phyloP scores from a whole-genome alignment of 2,329 filamentous ascomycete genomes.

The Chaetomiaceae sp. region DNA sequence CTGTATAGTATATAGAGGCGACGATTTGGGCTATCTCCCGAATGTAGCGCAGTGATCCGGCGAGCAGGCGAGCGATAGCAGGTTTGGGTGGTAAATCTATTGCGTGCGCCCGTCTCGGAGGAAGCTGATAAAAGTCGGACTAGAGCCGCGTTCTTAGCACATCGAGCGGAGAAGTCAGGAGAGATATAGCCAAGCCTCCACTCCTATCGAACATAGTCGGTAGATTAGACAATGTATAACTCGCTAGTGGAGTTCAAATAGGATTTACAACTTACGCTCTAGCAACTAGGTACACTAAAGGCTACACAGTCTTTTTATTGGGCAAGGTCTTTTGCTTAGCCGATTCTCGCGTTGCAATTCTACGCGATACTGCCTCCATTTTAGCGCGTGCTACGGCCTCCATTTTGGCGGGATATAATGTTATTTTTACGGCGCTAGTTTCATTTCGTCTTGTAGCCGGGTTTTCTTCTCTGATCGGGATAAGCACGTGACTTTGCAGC shows the following conservation, averaged over 20 bases:
- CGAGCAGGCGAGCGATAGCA: background rate
- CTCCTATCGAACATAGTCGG: background rate
- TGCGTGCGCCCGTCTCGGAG: background rate
- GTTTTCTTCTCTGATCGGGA: no score
- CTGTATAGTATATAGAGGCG: background rate
- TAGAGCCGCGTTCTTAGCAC: background rate
- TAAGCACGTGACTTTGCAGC: no score
- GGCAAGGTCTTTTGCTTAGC: background rate
- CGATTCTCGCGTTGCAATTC: background rate
- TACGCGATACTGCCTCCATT: background rate
- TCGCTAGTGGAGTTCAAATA: background rate
- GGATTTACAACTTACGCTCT: background rate
- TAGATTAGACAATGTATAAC: background rate
- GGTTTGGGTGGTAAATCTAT: background rate
- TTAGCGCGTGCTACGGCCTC: background rate
- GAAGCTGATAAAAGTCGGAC: conserved; percentile 3
- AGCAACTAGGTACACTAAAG: background rate
- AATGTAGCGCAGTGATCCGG: background rate
- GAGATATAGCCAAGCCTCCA: background rate
- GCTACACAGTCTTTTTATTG: background rate
- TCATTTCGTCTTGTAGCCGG: no score
- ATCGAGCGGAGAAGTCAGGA: background rate
- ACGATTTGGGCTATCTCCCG: background rate
- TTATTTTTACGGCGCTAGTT: no score
- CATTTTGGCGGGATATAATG: background rate